A percentile compares a stretch with the other conserved stretches of the same genome.
phyloP scores from a whole-genome alignment of 2,329 filamentous ascomycete genomes.

The Xylariales sp. region DNA sequence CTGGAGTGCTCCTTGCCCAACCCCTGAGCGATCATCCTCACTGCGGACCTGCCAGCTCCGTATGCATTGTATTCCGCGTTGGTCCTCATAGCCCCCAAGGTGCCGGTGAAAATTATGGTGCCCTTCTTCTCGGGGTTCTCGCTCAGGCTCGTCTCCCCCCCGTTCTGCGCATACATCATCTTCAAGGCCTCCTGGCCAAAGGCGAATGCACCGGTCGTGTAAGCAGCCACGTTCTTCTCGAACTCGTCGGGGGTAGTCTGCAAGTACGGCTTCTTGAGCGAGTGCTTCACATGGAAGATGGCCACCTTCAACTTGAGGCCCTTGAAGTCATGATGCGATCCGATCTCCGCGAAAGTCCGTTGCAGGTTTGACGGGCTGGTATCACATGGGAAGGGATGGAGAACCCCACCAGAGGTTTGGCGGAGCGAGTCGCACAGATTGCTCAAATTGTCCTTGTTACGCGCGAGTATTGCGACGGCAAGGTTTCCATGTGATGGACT shows the following conservation, averaged over 20 bases:
- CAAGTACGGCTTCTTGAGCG: slow-evolving; percentile 49
- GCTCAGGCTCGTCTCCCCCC: slow-evolving; percentile 35
- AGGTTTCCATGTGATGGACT: slow-evolving; percentile 46
- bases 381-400: slow-evolving; percentile 49
- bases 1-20: slow-evolving; percentile 52
- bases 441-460: slow-evolving; percentile 39
- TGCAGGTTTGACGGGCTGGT: slow-evolving; percentile 41
- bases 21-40: slow-evolving; percentile 40
- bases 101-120: slow-evolving; percentile 53
- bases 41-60: slow-evolving; percentile 46
- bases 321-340: slow-evolving; percentile 40
- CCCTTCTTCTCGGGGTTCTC: slow-evolving; percentile 48
- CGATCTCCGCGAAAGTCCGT: slow-evolving; percentile 44
- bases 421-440: slow-evolving; percentile 37
- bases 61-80: slow-evolving; percentile 51
- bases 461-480: slow-evolving; percentile 49
- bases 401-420: slow-evolving; percentile 32
- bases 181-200: slow-evolving; percentile 50
- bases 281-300: slow-evolving; percentile 53
- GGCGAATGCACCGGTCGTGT: slow-evolving; percentile 50
- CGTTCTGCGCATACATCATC: slow-evolving; percentile 47
- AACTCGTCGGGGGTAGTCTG: slow-evolving; percentile 47
- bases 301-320: slow-evolving; percentile 46
- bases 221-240: slow-evolving; percentile 41
- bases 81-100: slow-evolving; percentile 47